Conservation (phyloP, 1,284 basidiomycete genomes). For the Trichosporon coremiiforme region DNA sequence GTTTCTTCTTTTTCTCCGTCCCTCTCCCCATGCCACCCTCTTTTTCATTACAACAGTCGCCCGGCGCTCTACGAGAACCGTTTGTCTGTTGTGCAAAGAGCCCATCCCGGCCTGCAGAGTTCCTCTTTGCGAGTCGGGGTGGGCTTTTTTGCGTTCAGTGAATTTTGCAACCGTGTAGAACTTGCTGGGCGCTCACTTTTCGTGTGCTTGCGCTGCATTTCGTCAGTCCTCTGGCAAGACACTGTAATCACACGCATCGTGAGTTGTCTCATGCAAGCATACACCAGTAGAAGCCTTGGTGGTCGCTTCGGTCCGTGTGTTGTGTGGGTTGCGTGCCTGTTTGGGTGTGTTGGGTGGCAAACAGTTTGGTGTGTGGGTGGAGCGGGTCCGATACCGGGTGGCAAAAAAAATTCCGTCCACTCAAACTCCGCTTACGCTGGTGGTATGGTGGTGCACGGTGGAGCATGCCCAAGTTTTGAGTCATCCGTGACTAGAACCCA, state of each 20-base stretch:
- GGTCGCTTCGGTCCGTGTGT: not conserved
- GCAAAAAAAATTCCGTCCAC: slow-evolving; percentile 8
- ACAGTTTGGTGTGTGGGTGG: not conserved
- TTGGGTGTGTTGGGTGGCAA: not conserved
- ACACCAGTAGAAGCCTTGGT: not conserved
- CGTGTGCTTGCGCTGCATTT: slow-evolving; percentile 18
- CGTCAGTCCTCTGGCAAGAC: not conserved
- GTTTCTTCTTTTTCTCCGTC: slow-evolving; percentile 23
- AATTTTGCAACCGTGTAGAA: slow-evolving; percentile 1
- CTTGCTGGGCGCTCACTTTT: slow-evolving; percentile 1
- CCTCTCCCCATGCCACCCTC: slow-evolving; percentile 6
- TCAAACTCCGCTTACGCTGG: not conserved
- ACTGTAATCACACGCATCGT: not conserved
- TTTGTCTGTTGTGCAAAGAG: slow-evolving; percentile 32
- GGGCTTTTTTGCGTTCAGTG: slow-evolving; percentile 37
- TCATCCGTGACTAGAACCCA: not conserved
- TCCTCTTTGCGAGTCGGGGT: slow-evolving; percentile 24
- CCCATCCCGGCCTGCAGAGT: slow-evolving; percentile 26
- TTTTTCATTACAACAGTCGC: slow-evolving; percentile 32
- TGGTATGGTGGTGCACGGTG: too few relatives aligned
- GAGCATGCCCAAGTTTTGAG: not conserved
- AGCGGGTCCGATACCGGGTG: not conserved
- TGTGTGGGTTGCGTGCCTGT: not conserved
- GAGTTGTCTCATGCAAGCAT: slow-evolving; percentile 2
- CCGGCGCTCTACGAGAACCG: slow-evolving; percentile 32